phyloP scores from a whole-genome alignment of 257 asterid genomes.

The Cinchona pubescens region DNA sequence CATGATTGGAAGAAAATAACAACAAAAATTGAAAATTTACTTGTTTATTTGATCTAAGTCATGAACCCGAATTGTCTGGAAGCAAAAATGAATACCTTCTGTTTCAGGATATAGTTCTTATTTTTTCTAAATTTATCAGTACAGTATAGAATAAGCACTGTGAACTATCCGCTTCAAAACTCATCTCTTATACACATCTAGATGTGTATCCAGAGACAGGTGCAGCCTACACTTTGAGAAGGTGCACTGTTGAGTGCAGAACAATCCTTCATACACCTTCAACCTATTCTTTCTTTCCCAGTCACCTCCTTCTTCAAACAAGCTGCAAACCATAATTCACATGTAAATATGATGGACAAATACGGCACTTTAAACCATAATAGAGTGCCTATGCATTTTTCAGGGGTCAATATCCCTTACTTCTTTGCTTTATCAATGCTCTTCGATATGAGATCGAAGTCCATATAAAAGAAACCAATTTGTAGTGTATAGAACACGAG shows the following conservation, averaged over 20 bases:
- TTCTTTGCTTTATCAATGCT: constrained; percentile 96
- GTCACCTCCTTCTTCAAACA: constrained; percentile 98
- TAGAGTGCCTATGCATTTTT: not conserved
- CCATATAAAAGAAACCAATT: constrained; percentile 87
- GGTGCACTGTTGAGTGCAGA: constrained; percentile 85
- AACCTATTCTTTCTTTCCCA: constrained; percentile 97
- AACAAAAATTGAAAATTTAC: not conserved
- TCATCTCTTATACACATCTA: no score
- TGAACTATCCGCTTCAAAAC: no score
- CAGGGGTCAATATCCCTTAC: constrained; percentile 29
- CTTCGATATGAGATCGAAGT: constrained; percentile 84
- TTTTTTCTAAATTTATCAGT: no score
- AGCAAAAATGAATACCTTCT: constrained; percentile 52
- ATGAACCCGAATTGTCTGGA: not conserved
- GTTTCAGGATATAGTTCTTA: no score
- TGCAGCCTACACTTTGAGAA: no score
- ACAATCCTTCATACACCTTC: constrained; percentile 93
- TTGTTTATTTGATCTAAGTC: not conserved
- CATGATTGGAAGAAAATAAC: not conserved
- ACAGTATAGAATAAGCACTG: no score
- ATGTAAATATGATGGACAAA: constrained; percentile 11
- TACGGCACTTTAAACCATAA: not conserved
- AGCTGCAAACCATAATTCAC: constrained; percentile 39
- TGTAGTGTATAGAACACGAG: constrained; percentile 74
- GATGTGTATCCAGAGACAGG: no score